phyloP scores from a whole-genome alignment of 352 stramenopile species.

The Thraustotheca clavata region DNA sequence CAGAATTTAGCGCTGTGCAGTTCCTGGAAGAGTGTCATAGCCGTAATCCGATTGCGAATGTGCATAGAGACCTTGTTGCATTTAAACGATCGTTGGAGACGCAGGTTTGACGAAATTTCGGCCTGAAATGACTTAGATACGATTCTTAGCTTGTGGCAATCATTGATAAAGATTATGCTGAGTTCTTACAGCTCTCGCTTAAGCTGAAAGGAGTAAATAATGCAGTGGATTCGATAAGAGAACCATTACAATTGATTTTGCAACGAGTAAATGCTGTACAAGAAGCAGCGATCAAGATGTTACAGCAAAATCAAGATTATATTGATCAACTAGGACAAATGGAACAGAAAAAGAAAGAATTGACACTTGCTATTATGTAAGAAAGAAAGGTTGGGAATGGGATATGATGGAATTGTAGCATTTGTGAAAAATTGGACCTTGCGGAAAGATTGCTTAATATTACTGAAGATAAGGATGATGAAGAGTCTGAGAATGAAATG shows the following conservation, averaged over 20 bases:
- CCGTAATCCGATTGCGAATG: conserved; percentile 71
- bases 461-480: conserved; percentile 26
- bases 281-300: conserved; percentile 38
- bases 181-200: conserved; percentile 84
- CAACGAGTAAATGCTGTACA: conserved; percentile 71
- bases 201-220: conserved; percentile 82
- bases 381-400: neutral
- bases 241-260: conserved; percentile 61
- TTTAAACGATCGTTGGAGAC: conserved; percentile 83
- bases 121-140: neutral
- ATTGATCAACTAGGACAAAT: neutral
- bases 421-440: conserved; percentile 68
- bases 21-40: conserved; percentile 75
- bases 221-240: conserved; percentile 65
- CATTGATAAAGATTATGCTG: conserved; percentile 85
- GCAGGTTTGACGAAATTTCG: too few relatives aligned
- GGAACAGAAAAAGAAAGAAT: conserved; percentile 12
- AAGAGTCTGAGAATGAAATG: conserved; percentile 25
- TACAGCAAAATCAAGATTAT: conserved; percentile 2
- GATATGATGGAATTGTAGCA: conserved; percentile 20
- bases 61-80: conserved; percentile 73
- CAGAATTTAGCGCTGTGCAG: conserved; percentile 49
- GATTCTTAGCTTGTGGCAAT: conserved; percentile 61
- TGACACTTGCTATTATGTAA: conserved; percentile 20
- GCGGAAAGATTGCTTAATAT: conserved; percentile 74